Evolutionary conservation across 495 filamentous ascomycete genomes (phyloP).

Genomic region (Haplographium delicatum): DNA sequence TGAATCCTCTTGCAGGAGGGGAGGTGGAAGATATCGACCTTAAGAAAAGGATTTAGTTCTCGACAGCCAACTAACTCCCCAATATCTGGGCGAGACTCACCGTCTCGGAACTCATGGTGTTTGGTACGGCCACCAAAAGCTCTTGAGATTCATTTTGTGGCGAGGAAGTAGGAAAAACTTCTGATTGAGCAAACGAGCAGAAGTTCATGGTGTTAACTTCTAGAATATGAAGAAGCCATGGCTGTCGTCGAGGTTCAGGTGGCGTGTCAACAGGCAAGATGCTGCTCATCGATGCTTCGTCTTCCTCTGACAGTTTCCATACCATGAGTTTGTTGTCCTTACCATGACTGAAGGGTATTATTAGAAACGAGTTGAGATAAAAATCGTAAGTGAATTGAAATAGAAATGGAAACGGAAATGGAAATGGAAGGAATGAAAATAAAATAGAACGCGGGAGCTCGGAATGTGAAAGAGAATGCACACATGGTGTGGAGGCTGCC

Average conservation of each 20-base stretch:
- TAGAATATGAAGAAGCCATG: conserved; percentile 80
- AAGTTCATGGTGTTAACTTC: conserved; percentile 94
- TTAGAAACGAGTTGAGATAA: conserved; percentile 1
- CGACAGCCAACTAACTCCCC: neutral
- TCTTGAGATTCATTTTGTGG: conserved; percentile 23
- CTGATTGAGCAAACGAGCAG: conserved; percentile 62
- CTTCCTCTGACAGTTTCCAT: conserved; percentile 64
- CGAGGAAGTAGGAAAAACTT: neutral
- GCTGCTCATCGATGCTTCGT: conserved; percentile 61
- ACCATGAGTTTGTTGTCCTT: conserved; percentile 82
- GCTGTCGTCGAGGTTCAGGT: conserved; percentile 48
- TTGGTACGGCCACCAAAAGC: conserved; percentile 68
- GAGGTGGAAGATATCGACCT: conserved; percentile 84
- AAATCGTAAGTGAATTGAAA: neutral
- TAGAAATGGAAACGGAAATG: neutral
- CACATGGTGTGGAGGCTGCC: too few species aligned
- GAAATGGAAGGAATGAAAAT: too few species aligned
- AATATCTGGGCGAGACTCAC: too few species aligned
- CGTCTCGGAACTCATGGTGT: conserved; percentile 68
- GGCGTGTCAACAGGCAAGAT: conserved; percentile 61
- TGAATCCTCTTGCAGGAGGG: conserved; percentile 64
- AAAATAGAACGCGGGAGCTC: too few species aligned
- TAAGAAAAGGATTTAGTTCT: neutral
- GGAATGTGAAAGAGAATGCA: too few species aligned
- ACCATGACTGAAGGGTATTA: conserved; percentile 61